These are phyloP conservation scores for Arthrobotrys sinensis DNA, from an alignment of 2,329 filamentous ascomycete species.

Conservation along the genomic window DNA sequence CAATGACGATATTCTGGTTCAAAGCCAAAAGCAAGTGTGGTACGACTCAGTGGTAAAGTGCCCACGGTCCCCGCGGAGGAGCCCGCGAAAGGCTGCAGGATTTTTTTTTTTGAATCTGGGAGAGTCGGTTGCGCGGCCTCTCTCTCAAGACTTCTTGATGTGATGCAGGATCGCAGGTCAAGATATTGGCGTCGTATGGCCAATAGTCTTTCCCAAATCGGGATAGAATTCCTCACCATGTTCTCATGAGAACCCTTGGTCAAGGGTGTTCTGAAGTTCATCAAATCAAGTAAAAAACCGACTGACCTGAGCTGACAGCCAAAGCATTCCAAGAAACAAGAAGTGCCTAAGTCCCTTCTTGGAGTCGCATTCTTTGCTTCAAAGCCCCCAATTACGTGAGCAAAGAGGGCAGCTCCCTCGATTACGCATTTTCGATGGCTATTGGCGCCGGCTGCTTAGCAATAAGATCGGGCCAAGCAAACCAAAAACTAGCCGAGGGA, in stretches of 20 bases:
- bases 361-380: constrained; percentile 33
- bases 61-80: constrained; percentile 42
- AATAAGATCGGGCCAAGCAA: constrained; percentile 47
- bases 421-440: constrained; percentile 39
- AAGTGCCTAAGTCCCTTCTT: constrained; percentile 19
- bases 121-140: constrained; percentile 38
- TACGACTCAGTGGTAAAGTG: constrained; percentile 28
- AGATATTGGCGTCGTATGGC: constrained; percentile 15
- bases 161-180: constrained; percentile 17
- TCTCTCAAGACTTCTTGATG: constrained; percentile 3
- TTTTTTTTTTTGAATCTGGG: background rate
- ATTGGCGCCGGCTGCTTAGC: constrained; percentile 44
- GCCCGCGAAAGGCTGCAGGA: constrained; percentile 36
- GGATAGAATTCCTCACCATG: constrained; percentile 43
- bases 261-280: constrained; percentile 14
- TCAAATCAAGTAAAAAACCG: constrained; percentile 24
- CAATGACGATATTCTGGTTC: constrained; percentile 60
- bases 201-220: constrained; percentile 39
- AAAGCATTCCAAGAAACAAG: constrained; percentile 34
- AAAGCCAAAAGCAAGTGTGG: constrained; percentile 35
- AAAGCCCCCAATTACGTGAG: constrained; percentile 49
- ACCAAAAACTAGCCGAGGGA: constrained; percentile 43
- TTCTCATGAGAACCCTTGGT: constrained; percentile 12
- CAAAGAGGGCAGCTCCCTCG: constrained; percentile 29
- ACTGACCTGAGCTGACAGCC: constrained; percentile 15